Conservation (phyloP, 1,284 basidiomycete genomes). For the Trichosporon inkin region DNA sequence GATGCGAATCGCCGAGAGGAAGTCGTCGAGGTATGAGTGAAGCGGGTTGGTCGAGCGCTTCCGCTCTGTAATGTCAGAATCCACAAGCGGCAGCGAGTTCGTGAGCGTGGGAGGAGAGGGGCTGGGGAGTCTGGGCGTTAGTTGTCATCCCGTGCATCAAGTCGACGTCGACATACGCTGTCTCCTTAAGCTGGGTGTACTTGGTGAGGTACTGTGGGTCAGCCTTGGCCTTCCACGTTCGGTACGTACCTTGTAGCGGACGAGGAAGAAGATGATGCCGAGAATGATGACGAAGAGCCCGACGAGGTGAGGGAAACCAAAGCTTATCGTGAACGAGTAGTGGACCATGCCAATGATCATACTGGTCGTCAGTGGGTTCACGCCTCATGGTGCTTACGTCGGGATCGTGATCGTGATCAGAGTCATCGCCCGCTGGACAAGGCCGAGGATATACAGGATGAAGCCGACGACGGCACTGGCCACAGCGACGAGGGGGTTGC, state of each 20-base stretch:
- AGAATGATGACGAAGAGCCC: constrained; percentile 65
- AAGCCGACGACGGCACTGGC: constrained; percentile 81
- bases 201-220: constrained; percentile 47
- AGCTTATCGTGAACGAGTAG: constrained; percentile 81
- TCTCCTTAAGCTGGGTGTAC: constrained; percentile 73
- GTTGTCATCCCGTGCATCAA: constrained; percentile 11
- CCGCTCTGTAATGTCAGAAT: constrained; percentile 62
- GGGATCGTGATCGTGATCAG: constrained; percentile 78
- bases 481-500: constrained; percentile 64
- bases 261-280: constrained; percentile 72
- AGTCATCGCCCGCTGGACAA: constrained; percentile 64
- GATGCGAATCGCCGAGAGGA: constrained; percentile 85
- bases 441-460: constrained; percentile 72
- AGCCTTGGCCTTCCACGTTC: constrained; percentile 53
- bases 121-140: constrained; percentile 26
- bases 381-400: constrained; percentile 45
- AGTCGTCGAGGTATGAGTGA: constrained; percentile 93
- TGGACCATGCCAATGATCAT: constrained; percentile 61
- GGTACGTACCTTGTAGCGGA: constrained; percentile 74
- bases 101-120: constrained; percentile 37
- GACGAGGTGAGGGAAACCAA: constrained; percentile 83
- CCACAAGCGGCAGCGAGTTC: constrained; percentile 31
- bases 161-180: constrained; percentile 54
- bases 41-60: constrained; percentile 60
- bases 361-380: constrained; percentile 47